Evolutionary conservation across 2,329 filamentous ascomycete species (phyloP), one percentile per base, ranked within the genome.

Genomic region (Didymella segeticola): DNA sequence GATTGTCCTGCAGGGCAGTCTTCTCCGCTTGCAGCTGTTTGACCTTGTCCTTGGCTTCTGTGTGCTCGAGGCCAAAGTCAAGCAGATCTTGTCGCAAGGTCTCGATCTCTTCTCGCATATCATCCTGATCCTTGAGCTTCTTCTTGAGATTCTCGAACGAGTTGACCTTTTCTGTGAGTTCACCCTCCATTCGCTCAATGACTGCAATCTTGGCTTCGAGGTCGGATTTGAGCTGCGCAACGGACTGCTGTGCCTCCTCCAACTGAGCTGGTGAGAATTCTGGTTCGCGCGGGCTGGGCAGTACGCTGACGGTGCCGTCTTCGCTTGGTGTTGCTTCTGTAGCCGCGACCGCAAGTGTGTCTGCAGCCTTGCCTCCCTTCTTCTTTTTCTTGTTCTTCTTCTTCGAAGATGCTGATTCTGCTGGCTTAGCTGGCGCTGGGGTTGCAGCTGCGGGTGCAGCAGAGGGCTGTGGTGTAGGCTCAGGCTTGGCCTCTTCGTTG

Each of bases 311-410:
- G 38, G 72, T 72, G 4, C 76, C 70, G 5, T 76, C 63, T 47
- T 80, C 78, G 34, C 70, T 68, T 9, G 68, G 69, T 14, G 69
- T 66, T 22, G 71, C 61, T 17, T 78, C 72, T 7, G 73, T 65
- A 15, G 66, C 64, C 15, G 41, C 45, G n/a, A 49, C 45, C n/a
- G 33, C 20, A 8, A 54, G 39, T 3, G 62, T 73, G 8, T 67
- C 66, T 5, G 54, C 41, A 20, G 50, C 61, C 59, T 83, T 85
- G 26, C 82, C 84, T 15, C 84, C 86, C 79, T 93, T 93, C 76
- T 88, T 89, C 83, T 96, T 96, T 72, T 90, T 80, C 62, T 79
- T 80, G 60, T 92, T 96, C 74, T 90, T 96, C 73, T 91, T 96
- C 77, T 92, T 93, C 54, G 78, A 77, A 10, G 79, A 74, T 12